Evolutionary conservation across 768 basidiomycete genomes (phyloP).

Genomic region (Ephemerocybe angulata): DNA sequence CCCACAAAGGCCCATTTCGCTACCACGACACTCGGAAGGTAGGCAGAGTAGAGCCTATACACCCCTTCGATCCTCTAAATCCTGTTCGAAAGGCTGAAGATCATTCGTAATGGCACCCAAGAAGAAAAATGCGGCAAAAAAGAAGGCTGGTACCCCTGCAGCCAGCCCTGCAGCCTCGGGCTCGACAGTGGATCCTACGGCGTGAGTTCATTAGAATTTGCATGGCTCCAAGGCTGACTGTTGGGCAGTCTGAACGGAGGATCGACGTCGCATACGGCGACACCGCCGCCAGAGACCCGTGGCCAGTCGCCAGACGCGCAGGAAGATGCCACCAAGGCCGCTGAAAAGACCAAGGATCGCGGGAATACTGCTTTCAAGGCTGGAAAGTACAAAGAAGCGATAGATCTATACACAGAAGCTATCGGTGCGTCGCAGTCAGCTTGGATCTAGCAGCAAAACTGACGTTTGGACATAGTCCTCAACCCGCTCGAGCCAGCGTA

Average conservation of each 20-base stretch:
- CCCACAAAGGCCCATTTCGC: neutral
- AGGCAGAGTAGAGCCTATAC: too few relatives aligned
- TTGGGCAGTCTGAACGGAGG: neutral
- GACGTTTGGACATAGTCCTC: slow-evolving; percentile 40
- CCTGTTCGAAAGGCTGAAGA: too few relatives aligned
- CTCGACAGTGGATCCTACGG: neutral
- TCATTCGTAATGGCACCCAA: slow-evolving; percentile 1
- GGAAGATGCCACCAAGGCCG: slow-evolving; percentile 42
- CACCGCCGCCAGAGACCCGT: neutral
- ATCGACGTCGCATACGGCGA: neutral
- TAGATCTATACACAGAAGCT: slow-evolving; percentile 71
- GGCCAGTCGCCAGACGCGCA: slow-evolving; percentile 1
- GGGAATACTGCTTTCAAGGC: slow-evolving; percentile 76
- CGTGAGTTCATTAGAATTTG: neutral
- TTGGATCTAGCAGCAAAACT: neutral
- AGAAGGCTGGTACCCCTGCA: neutral
- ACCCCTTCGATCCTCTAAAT: too few relatives aligned
- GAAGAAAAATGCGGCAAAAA: neutral
- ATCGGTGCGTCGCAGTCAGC: slow-evolving; percentile 45
- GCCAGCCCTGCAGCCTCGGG: neutral
- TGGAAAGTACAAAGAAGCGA: slow-evolving; percentile 60
- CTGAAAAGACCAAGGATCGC: slow-evolving; percentile 66
- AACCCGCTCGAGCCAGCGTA: slow-evolving; percentile 69
- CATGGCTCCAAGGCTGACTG: neutral
- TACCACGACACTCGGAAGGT: neutral